These are phyloP conservation scores for Tieghemostelium lacteum DNA, from an alignment of 78 protist species.

Conservation along the genomic window DNA sequence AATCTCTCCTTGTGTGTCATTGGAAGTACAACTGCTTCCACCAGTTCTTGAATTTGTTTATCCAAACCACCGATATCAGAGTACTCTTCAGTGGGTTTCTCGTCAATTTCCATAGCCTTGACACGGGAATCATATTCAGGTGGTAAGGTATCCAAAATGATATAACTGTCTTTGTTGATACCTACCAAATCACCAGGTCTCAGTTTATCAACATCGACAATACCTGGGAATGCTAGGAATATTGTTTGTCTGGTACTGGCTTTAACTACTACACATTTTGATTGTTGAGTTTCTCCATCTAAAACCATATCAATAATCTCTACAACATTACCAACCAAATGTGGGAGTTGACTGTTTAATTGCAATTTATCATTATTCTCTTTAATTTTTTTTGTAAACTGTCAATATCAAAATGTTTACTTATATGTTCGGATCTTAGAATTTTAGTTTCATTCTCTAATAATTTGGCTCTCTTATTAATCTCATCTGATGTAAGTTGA, in stretches of 20 bases:
- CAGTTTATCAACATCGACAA: slow-evolving; percentile 94
- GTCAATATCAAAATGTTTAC: slow-evolving; percentile 74
- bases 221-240: slow-evolving; percentile 99
- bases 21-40: slow-evolving; percentile 99
- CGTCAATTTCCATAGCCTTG: slow-evolving; percentile 99
- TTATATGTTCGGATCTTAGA: slow-evolving; percentile 53
- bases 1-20: slow-evolving; percentile 96
- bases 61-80: slow-evolving; percentile 99
- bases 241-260: slow-evolving; percentile 91
- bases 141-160: slow-evolving; percentile 97
- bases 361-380: slow-evolving; percentile 97
- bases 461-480: slow-evolving; percentile 44
- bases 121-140: slow-evolving; percentile 99
- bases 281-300: slow-evolving; percentile 69
- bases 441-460: slow-evolving; percentile 75
- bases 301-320: slow-evolving; percentile 91
- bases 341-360: slow-evolving; percentile 97
- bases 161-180: slow-evolving; percentile 98
- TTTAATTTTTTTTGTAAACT: slow-evolving; percentile 86
- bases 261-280: slow-evolving; percentile 79
- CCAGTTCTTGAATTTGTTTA: slow-evolving; percentile 97
- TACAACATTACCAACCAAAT: slow-evolving; percentile 97
- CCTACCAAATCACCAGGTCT: slow-evolving; percentile 99
- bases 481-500: slow-evolving; percentile 60
- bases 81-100: slow-evolving; percentile 98